Percentiles rank a stretch among this genome's conserved stretches.
These are phyloP conservation scores for Globisporangium sylvaticum DNA, from an alignment of 352 stramenopile genomes.

Conservation along the genomic window DNA sequence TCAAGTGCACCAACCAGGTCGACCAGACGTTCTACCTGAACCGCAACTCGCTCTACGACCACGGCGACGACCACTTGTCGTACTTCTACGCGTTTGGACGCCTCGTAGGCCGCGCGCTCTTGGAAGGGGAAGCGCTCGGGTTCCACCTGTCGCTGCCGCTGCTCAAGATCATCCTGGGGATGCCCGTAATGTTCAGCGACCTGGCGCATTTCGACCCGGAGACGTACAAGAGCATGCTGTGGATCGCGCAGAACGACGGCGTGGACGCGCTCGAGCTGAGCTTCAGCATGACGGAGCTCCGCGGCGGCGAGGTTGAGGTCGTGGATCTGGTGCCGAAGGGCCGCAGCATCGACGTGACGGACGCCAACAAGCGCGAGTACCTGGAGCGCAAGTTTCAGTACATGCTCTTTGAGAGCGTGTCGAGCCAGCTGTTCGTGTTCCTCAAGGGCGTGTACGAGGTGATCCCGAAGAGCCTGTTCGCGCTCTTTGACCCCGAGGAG, in stretches of 20 bases:
- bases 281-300: constrained; percentile 30
- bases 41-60: constrained; percentile 23
- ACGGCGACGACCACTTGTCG: constrained; percentile 34
- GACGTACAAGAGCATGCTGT: constrained; percentile 43
- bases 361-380: constrained; percentile 90
- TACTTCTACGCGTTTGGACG: constrained; percentile 47
- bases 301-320: constrained; percentile 13
- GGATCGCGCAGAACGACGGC: constrained; percentile 41
- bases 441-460: constrained; percentile 93
- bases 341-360: constrained; percentile 69
- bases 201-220: constrained; percentile 40
- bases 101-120: constrained; percentile 38
- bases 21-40: constrained; percentile 55
- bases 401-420: constrained; percentile 86
- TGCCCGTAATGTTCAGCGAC: constrained; percentile 37
- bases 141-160: constrained; percentile 82
- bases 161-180: constrained; percentile 46
- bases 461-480: constrained; percentile 76
- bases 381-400: constrained; percentile 88
- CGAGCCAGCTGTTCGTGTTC: constrained; percentile 68
- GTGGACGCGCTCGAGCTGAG: constrained; percentile 36
- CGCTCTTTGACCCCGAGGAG: constrained; percentile 95
- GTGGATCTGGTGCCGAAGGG: constrained; percentile 44
- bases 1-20: constrained; percentile 37
- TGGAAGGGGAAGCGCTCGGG: constrained; percentile 88